Base-by-base conservation (phyloP, 1,139 yeast genomes). In the Yamadazyma siamensis region DNA sequence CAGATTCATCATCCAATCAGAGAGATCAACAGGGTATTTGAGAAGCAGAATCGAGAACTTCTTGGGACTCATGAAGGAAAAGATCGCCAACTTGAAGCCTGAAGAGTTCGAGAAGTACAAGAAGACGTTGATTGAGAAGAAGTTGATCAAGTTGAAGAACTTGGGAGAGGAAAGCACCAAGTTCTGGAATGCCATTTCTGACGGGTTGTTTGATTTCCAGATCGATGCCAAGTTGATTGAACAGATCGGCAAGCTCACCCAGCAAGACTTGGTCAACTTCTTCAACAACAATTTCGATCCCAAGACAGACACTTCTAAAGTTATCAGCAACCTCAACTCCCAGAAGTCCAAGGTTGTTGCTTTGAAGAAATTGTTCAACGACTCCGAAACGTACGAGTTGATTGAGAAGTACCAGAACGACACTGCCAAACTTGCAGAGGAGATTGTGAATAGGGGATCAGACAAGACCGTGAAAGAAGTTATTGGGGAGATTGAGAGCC, bases 1-100 rank as follows among this genome's bases (percentile, higher is more conserved):
- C 42, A 70, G 95, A 45, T 59, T 91, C n/a, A 61, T 89, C 41
- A 70, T 89, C 26, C 98, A 91, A 59, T 82, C 95, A 37, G 96
- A 88, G 55, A 76, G 84, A 51, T 61, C 85, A 3, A 71, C 94
- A 3, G 73, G 71, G 10, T 88, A 80, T 53, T 66, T 91, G 43
- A 88, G 86, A 50, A 74, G 73, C 41, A 73, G 98, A 54, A 83
- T 91, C 38, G 83, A 77, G 25, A 72, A 71, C 33, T 87, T 86
- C 50, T 61, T 87, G 35, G 44, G 44, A 8, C 47, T 52, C 39
- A 62, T 66, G 31, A 41, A 54, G 30, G 45, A 55, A 32, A 43
- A 79, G 21, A 56, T 56, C 11, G 42, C 42, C 0, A 52, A 49
- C 6, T 59, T 86, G 61, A 51, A 75, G 0, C 77, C 70, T 4